These are phyloP conservation scores for Acer yangbiense DNA, from an alignment of 345 rosid genomes.

Conservation along the genomic window DNA sequence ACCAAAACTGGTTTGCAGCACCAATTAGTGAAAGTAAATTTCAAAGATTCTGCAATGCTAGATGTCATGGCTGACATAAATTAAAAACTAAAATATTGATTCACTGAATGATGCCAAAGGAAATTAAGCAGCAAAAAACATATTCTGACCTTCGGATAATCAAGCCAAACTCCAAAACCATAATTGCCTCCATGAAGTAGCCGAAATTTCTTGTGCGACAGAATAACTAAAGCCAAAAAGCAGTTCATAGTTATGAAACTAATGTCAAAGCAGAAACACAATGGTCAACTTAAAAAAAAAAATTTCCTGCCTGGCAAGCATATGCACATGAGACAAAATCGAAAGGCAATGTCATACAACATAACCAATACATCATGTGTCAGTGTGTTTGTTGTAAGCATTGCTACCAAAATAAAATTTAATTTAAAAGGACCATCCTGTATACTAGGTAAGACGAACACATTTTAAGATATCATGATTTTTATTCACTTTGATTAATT, in stretches of 20 bases:
- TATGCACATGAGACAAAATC: constrained; percentile 2
- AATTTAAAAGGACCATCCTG: not conserved
- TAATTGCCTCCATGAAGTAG: constrained; percentile 81
- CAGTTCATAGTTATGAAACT: constrained; percentile 4
- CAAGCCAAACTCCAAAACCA: constrained; percentile 95
- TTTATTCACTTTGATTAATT: constrained; percentile 1
- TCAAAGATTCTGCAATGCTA: not conserved
- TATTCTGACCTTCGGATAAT: constrained; percentile 65
- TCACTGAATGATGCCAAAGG: not conserved
- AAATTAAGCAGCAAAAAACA: constrained; percentile 7
- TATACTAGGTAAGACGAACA: not conserved
- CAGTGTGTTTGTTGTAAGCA: not conserved
- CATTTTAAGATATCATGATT: not conserved
- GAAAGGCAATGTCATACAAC: not conserved
- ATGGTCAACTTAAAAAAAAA: not conserved
- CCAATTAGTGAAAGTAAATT: not conserved
- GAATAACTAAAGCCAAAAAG: constrained; percentile 55
- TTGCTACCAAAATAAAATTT: not conserved
- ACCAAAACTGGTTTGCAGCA: constrained; percentile 4
- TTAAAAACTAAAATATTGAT: not conserved
- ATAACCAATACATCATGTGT: not conserved
- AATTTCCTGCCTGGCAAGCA: not conserved
- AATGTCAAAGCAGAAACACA: not conserved
- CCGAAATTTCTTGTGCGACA: constrained; percentile 76
- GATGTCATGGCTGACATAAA: not conserved